Percentiles rank a stretch among this genome's conserved stretches.
Evolutionary conservation across 768 basidiomycete genomes (phyloP).

Genomic region (Kwoniella heveanensis): DNA sequence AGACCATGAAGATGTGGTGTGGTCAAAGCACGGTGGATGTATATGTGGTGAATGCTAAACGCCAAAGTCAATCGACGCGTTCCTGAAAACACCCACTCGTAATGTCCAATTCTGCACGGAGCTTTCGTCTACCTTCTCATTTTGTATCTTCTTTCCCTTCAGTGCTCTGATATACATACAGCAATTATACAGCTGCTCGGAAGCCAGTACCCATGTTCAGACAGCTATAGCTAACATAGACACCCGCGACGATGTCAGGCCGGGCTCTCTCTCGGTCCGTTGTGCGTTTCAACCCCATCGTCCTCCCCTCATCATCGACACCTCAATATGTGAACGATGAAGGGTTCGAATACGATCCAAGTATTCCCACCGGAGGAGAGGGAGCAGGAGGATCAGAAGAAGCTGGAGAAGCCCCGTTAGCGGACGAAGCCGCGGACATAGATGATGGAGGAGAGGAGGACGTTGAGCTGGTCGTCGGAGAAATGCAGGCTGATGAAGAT

Average conservation of each 20-base stretch:
- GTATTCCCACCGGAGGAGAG: not conserved
- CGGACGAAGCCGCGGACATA: slow-evolving; percentile 12
- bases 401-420: slow-evolving; percentile 7
- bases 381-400: not conserved
- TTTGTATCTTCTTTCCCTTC: no score
- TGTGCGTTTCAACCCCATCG: slow-evolving; percentile 22
- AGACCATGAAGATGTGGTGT: no score
- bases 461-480: slow-evolving; percentile 17
- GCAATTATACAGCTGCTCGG: not conserved
- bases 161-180: no score
- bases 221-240: not conserved
- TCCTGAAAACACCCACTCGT: slow-evolving; percentile 10
- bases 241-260: slow-evolving; percentile 1
- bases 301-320: slow-evolving; percentile 29
- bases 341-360: slow-evolving; percentile 27
- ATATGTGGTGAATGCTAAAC: not conserved
- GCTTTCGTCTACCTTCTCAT: no score
- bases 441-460: slow-evolving; percentile 18
- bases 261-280: slow-evolving; percentile 18
- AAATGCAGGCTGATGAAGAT: slow-evolving; percentile 34
- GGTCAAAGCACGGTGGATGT: not conserved
- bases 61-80: slow-evolving; percentile 4
- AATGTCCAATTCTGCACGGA: not conserved
- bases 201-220: not conserved
- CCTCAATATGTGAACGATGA: slow-evolving; percentile 39